phyloP scores from a whole-genome alignment of 352 stramenopile species.

The Globisporangium carolinianum region DNA sequence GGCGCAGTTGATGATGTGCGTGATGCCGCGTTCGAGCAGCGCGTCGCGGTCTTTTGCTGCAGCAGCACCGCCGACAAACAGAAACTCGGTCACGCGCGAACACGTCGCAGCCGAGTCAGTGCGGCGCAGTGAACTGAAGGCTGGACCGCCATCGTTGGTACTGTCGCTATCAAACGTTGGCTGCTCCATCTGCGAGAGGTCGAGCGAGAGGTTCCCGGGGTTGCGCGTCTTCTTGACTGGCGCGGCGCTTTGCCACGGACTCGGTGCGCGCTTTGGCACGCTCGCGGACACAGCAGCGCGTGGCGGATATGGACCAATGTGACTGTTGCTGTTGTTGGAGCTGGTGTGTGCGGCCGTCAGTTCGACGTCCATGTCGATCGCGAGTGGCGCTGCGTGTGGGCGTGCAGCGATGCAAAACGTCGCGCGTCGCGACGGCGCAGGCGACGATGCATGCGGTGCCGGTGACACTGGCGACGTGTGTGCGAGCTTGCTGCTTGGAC shows the following conservation, averaged over 20 bases:
- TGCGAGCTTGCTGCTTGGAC: neutral
- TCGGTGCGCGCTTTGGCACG: constrained; percentile 31
- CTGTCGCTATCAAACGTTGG: constrained; percentile 17
- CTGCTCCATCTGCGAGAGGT: constrained; percentile 73
- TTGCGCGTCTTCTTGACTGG: constrained; percentile 49
- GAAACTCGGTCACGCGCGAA: constrained; percentile 77
- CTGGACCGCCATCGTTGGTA: constrained; percentile 6
- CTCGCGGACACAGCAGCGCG: constrained; percentile 2
- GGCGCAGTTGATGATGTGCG: constrained; percentile 87
- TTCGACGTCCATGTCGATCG: constrained; percentile 16
- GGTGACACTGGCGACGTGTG: constrained; percentile 3
- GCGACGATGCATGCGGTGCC: constrained; percentile 2
- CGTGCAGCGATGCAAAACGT: no score
- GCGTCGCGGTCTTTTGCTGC: constrained; percentile 77
- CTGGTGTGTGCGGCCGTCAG: neutral
- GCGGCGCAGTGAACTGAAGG: constrained; percentile 16
- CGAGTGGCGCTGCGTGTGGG: neutral
- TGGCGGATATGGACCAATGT: neutral
- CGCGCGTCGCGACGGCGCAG: neutral
- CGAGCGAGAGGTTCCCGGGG: constrained; percentile 73
- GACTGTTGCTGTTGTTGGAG: neutral
- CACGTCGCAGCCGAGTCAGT: constrained; percentile 65
- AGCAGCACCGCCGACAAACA: constrained; percentile 80
- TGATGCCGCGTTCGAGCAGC: constrained; percentile 68
- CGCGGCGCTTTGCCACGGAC: constrained; percentile 19